Percentiles rank a stretch among this genome's conserved stretches.
These are phyloP conservation scores for Fusarium guadeloupense DNA, from an alignment of 2,329 filamentous ascomycete species.

Conservation along the genomic window DNA sequence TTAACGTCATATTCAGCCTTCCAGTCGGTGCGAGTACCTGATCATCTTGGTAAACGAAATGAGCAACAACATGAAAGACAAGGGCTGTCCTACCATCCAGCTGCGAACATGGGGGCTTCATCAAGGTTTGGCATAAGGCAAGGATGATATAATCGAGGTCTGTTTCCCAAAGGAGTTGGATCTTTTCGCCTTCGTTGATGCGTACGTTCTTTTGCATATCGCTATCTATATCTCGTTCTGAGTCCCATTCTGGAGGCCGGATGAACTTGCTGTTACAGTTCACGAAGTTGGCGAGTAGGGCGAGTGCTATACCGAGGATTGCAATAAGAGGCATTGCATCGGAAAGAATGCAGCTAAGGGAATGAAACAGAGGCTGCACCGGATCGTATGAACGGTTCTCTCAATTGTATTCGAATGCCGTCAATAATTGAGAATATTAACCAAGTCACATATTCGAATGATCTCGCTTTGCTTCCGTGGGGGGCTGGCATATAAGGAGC, in stretches of 20 bases:
- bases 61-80: not conserved
- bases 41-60: accelerated
- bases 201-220: accelerated
- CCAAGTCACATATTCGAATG: no score
- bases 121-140: accelerated
- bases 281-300: accelerated
- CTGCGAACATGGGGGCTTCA: no score
- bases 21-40: not conserved
- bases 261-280: not conserved
- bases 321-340: no score
- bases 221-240: accelerated
- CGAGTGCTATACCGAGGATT: no score
- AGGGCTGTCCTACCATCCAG: not conserved
- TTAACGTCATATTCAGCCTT: not conserved
- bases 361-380: no score
- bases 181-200: accelerated
- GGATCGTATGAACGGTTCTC: no score
- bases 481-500: no score
- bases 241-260: not conserved
- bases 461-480: no score
- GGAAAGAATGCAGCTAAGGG: no score
- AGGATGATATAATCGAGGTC: not conserved
- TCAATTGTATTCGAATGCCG: no score
- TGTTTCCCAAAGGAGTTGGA: not conserved
- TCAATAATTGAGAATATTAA: no score